Evolutionary conservation across 2,329 filamentous ascomycete species (phyloP), one percentile per base, ranked within the genome.

Genomic region (Cryphonectria nitschkei): DNA sequence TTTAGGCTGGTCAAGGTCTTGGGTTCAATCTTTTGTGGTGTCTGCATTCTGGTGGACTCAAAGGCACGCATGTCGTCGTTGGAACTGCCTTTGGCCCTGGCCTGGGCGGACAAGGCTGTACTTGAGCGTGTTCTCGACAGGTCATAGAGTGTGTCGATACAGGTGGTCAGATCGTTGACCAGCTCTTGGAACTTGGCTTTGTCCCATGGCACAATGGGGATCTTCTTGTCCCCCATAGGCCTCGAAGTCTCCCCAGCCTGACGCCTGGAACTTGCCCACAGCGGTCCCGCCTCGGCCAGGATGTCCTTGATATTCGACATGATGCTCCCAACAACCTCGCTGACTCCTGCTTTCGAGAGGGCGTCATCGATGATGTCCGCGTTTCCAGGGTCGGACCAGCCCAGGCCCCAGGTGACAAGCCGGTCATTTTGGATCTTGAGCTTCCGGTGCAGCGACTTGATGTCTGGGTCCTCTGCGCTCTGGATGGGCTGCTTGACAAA

Each of bases 251-350:
- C 82, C 26, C 79, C 37, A 19, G 82, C 76, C 29, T 80, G 74
- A 26, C 84, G 82, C 75, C 86, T 88, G 14, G 87, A 89, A 76
- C 86, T 89, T 71, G 87, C 83, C 87, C 91, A 92, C 70, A 95
- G 85, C 7, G 89, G 87, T 77, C 95, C 92, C 1, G 91, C 90
- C 79, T 95, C 92, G 70, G 92, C 90, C 61, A 94, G 82, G 66
- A 93, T 93, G 75, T 94, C 92, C 77, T 93, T 93, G 78, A 95
- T 94, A 65, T 92, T 94, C 22, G 88, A 88, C 86, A 95, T 89
- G 76, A 95, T 92, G 78, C 91, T 93, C 70, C 89, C 89, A 67
- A 95, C 92, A 1, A 93, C 88, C 78, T 94, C 92, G 71, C 90
- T 92, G 69, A 95, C 82, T 32, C 92, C 93, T 67, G 91, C 90